Conservation (phyloP, 1,284 basidiomycete genomes). For the Marasmius oreades region DNA sequence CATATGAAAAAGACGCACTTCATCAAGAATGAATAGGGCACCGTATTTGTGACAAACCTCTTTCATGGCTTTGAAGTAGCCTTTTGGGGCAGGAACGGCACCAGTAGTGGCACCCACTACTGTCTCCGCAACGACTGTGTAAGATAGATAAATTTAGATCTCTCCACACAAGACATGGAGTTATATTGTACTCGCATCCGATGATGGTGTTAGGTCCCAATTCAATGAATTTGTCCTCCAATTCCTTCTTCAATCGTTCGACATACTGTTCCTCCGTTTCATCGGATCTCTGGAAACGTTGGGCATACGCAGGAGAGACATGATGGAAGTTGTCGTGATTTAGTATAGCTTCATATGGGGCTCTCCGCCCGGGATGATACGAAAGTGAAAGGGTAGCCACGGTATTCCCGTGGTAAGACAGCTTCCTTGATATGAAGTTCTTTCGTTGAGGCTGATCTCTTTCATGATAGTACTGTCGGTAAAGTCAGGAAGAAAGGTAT, state of each 20-base stretch:
- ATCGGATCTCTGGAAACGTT: constrained; percentile 62
- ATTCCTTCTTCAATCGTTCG: constrained; percentile 67
- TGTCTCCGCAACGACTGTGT: constrained; percentile 72
- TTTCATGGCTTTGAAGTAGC: constrained; percentile 82
- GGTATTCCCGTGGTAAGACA: constrained; percentile 86
- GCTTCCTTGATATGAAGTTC: constrained; percentile 76
- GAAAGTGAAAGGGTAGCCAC: constrained; percentile 66
- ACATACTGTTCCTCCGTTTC: constrained; percentile 81
- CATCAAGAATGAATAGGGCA: constrained; percentile 83
- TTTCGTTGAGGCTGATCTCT: constrained; percentile 62
- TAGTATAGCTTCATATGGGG: constrained; percentile 63
- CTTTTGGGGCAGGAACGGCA: constrained; percentile 69
- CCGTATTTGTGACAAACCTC: constrained; percentile 85
- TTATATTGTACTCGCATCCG: constrained; percentile 49
- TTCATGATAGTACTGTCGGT: constrained; percentile 62
- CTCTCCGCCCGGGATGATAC: constrained; percentile 61
- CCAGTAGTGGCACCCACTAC: constrained; percentile 85
- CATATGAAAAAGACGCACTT: constrained; percentile 33
- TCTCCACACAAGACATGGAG: neutral
- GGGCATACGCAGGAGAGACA: constrained; percentile 83
- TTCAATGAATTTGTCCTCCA: constrained; percentile 80
- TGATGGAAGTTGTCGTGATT: constrained; percentile 68
- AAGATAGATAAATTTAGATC: constrained; percentile 1
- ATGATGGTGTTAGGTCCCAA: constrained; percentile 80
- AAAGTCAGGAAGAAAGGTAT: constrained; percentile 9